Evolutionary conservation across 495 filamentous ascomycete genomes (phyloP), one percentile per base, ranked within the genome.

Genomic region (Tuber indicum): DNA sequence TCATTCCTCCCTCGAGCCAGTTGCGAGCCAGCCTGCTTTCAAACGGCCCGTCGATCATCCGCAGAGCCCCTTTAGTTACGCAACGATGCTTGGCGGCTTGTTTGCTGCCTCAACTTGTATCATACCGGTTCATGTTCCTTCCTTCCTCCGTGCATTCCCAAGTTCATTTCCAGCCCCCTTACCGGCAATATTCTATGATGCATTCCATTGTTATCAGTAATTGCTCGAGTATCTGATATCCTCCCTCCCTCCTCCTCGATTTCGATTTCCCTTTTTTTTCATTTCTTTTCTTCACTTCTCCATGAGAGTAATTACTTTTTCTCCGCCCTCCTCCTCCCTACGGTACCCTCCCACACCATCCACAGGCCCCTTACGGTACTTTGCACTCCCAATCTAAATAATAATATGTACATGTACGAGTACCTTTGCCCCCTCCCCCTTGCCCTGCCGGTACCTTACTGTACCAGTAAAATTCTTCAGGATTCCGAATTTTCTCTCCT

Each of bases 11-110:
- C 58, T 66, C 52, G 4, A 14, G 58, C 58, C 58, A 66, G 58
- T 66, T 36, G 58, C n/a, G 14, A 66, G 58, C 58, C 58, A 16
- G 26, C 58, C 58, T 66, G 58, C 58, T 66, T 66, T 36, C 58
- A 17, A 66, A 66, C 58, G 58, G 58, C 58, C 58, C 58, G 58
- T 4, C 58, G 58, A 66, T 66, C 58, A 66, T 32, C 58, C 58
- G 58, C 58, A 66, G 58, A 66, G 58, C 58, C 58, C 36, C 58
- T 17, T 36, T 17, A 16, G 58, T 66, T 32, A 36, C 58, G 58
- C 58, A 66, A 66, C 12, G 4, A 36, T 36, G 26, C 58, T 36
- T 36, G 58, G 26, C 26, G 58, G 58, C 49, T n/a, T n/a, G 7
- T 7, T 32, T 62, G 52, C n/a, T 26, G 23, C 49, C 49, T 52